Conservation (phyloP, 169 alveolate genomes). For the Amoebophrya sp. region DNA sequence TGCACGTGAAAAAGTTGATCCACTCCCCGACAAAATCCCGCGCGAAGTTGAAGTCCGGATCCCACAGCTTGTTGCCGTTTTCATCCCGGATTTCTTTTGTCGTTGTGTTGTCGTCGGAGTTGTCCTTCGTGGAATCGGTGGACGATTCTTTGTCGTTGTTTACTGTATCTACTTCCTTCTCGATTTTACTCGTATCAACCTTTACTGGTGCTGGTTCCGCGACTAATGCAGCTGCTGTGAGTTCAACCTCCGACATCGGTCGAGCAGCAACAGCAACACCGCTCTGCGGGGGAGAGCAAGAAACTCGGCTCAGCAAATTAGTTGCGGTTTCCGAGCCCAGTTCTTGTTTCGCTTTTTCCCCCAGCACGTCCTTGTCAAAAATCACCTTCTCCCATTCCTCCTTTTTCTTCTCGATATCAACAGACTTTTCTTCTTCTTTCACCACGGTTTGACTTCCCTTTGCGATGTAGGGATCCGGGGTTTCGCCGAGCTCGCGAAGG, state of each 20-base stretch:
- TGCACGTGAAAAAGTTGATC: constrained; percentile 16
- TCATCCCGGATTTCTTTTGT: not conserved
- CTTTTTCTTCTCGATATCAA: too few species aligned
- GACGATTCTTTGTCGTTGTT: not conserved
- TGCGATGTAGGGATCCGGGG: constrained; percentile 6
- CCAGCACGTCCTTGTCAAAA: not conserved
- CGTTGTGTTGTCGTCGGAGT: not conserved
- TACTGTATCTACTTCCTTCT: too few species aligned
- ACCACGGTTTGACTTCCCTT: not conserved
- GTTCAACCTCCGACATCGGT: too few species aligned
- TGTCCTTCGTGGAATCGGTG: not conserved
- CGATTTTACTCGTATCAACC: too few species aligned
- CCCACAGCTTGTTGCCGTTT: not conserved
- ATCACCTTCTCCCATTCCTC: not conserved
- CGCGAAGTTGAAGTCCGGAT: not conserved
- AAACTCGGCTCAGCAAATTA: too few species aligned
- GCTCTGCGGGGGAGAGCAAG: too few species aligned
- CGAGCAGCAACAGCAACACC: too few species aligned
- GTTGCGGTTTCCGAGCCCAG: not conserved
- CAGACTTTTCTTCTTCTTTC: not conserved
- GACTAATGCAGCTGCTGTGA: too few species aligned
- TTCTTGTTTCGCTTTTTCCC: not conserved
- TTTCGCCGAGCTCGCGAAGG: not conserved
- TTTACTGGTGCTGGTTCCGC: too few species aligned
- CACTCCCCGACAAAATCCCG: not conserved